These are phyloP conservation scores for Mycosphaerella sp. DNA, from an alignment of 2,329 filamentous ascomycete species.

Conservation along the genomic window DNA sequence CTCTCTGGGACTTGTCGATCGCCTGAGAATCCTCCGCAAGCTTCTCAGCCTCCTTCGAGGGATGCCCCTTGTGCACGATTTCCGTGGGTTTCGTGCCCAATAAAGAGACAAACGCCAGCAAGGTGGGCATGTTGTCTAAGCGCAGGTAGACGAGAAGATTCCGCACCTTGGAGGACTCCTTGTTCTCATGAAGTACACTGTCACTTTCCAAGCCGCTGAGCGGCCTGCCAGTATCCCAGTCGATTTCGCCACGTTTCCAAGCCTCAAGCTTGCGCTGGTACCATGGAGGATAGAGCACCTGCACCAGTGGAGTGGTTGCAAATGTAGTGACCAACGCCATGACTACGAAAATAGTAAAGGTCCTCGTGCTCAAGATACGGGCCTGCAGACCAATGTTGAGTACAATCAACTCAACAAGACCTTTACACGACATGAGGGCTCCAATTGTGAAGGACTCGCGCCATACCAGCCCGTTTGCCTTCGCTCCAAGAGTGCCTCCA, in stretches of 20 bases:
- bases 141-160: conserved; percentile 74
- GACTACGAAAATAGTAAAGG: conserved; percentile 90
- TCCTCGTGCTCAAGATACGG: conserved; percentile 61
- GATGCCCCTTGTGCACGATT: conserved; percentile 36
- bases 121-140: conserved; percentile 73
- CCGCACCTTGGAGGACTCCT: conserved; percentile 49
- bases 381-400: conserved; percentile 17
- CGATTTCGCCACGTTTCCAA: conserved; percentile 80
- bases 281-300: conserved; percentile 67
- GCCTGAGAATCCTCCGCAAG: conserved; percentile 1
- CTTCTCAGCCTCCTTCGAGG: conserved; percentile 25
- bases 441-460: conserved; percentile 85
- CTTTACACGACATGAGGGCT: conserved; percentile 92
- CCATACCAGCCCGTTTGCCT: conserved; percentile 73
- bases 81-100: conserved; percentile 54
- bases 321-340: conserved; percentile 90
- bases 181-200: conserved; percentile 43
- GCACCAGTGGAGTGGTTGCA: conserved; percentile 69
- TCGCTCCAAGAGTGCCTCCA: conserved; percentile 74
- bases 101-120: conserved; percentile 76
- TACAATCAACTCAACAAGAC: conserved; percentile 77
- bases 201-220: conserved; percentile 30
- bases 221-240: conserved; percentile 67
- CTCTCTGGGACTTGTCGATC: conserved; percentile 7
- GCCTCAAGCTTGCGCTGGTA: conserved; percentile 67